A percentile compares a stretch with the other conserved stretches of the same genome.
Conservation (phyloP, 768 basidiomycete genomes). For the Serendipita sp. region DNA sequence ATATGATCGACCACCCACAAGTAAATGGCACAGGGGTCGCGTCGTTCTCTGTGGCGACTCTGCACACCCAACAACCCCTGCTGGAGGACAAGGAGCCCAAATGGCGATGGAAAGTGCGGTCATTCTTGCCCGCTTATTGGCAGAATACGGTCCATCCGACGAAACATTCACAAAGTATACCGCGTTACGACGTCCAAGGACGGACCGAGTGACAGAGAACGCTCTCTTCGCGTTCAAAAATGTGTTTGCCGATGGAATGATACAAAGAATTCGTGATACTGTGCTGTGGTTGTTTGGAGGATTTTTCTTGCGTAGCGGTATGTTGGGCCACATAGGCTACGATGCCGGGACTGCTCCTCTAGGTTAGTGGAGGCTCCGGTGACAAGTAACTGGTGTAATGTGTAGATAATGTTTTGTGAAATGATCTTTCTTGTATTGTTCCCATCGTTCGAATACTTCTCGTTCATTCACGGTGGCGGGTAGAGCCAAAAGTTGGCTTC, state of each 20-base stretch:
- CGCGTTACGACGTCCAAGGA: not conserved
- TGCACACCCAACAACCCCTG: conserved; percentile 31
- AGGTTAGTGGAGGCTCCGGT: not conserved
- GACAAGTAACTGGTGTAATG: too few relatives aligned
- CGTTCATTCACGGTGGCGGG: not conserved
- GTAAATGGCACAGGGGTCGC: conserved; percentile 26
- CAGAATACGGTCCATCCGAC: not conserved
- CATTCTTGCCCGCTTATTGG: not conserved
- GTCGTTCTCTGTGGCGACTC: conserved; percentile 30
- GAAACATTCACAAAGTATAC: not conserved
- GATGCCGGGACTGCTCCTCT: not conserved
- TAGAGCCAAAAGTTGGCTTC: not conserved
- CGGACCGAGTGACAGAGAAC: not conserved
- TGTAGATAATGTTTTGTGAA: not conserved
- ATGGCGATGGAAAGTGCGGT: conserved; percentile 1
- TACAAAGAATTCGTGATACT: not conserved
- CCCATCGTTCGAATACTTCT: not conserved
- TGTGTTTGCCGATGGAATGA: not conserved
- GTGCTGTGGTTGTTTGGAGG: not conserved
- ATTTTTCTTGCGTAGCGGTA: not conserved
- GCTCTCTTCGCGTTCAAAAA: not conserved
- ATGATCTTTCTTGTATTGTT: not conserved
- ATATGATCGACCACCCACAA: conserved; percentile 27
- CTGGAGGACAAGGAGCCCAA: conserved; percentile 14
- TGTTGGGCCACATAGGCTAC: not conserved